Evolutionary conservation across 2,329 filamentous ascomycete species (phyloP).

Genomic region (Fusarium staphyleae): DNA sequence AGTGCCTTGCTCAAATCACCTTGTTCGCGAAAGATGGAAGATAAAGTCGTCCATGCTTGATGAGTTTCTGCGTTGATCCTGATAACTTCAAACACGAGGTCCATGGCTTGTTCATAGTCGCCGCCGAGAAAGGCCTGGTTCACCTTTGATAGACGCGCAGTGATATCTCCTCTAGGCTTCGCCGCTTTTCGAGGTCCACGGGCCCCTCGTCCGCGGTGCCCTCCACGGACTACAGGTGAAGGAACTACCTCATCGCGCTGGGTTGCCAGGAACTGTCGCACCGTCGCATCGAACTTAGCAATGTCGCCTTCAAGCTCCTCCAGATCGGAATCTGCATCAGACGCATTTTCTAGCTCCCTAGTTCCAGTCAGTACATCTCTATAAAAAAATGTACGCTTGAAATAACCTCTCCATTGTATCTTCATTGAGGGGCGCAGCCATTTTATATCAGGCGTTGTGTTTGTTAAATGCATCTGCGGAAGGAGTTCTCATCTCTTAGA

Average conservation of each 20-base stretch:
- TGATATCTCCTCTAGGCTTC: slow-evolving; percentile 76
- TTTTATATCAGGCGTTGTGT: neutral
- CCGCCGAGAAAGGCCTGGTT: slow-evolving; percentile 71
- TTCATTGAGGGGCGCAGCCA: slow-evolving; percentile 1
- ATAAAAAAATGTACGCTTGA: neutral
- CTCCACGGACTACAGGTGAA: slow-evolving; percentile 29
- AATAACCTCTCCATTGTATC: slow-evolving; percentile 13
- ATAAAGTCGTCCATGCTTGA: slow-evolving; percentile 69
- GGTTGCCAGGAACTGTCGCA: slow-evolving; percentile 50
- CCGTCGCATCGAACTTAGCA: slow-evolving; percentile 52
- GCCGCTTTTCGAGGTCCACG: slow-evolving; percentile 65
- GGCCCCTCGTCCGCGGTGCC: slow-evolving; percentile 41
- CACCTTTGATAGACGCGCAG: slow-evolving; percentile 69
- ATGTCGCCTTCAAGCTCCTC: slow-evolving; percentile 54
- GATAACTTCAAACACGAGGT: slow-evolving; percentile 68
- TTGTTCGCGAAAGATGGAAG: slow-evolving; percentile 67
- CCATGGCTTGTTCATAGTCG: slow-evolving; percentile 66
- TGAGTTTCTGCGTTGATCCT: slow-evolving; percentile 72
- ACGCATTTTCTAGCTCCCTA: slow-evolving; percentile 39
- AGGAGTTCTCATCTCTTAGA: neutral
- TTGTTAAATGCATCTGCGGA: neutral
- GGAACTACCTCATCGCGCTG: slow-evolving; percentile 44
- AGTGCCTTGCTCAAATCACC: slow-evolving; percentile 64
- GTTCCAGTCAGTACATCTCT: slow-evolving; percentile 7
- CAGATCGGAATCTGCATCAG: slow-evolving; percentile 55